Evolutionary conservation across 202 grass and related monocot genomes (phyloP).

Genomic region (Schoenoplectus tabernaemontani): DNA sequence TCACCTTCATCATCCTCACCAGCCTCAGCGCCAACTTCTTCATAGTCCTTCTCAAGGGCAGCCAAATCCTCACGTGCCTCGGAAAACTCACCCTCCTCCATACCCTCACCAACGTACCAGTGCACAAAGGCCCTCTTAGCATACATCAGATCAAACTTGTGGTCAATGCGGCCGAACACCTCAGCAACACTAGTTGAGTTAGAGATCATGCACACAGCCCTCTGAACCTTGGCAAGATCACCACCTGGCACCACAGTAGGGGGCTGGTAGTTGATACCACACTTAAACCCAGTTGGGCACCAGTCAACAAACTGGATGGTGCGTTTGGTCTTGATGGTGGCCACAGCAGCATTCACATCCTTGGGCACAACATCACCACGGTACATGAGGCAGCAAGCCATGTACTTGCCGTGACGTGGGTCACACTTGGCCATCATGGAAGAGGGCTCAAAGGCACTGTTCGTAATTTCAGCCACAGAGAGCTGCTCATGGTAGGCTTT

Average conservation of each 20-base stretch:
- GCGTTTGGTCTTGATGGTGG: slow-evolving; percentile 72
- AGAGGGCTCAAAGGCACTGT: slow-evolving; percentile 67
- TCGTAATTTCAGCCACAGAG: slow-evolving; percentile 71
- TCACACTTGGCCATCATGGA: slow-evolving; percentile 85
- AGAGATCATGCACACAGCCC: slow-evolving; percentile 79
- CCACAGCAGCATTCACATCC: slow-evolving; percentile 63
- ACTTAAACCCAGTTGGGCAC: slow-evolving; percentile 81
- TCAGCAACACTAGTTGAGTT: slow-evolving; percentile 70
- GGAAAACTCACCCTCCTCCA: slow-evolving; percentile 75
- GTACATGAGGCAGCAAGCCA: slow-evolving; percentile 88
- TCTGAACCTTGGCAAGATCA: slow-evolving; percentile 72
- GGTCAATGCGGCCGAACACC: slow-evolving; percentile 72
- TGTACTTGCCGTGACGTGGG: slow-evolving; percentile 60
- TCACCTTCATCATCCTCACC: slow-evolving; percentile 43
- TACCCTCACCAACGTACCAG: slow-evolving; percentile 75
- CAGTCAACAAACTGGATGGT: slow-evolving; percentile 87
- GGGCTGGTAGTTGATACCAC: slow-evolving; percentile 74
- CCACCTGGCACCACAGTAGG: slow-evolving; percentile 58
- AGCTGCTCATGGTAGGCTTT: slow-evolving; percentile 77
- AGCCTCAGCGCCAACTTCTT: slow-evolving; percentile 57
- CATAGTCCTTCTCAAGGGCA: slow-evolving; percentile 58
- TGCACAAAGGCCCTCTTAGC: slow-evolving; percentile 72
- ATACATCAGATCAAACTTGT: slow-evolving; percentile 87
- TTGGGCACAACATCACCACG: slow-evolving; percentile 72
- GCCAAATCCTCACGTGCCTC: slow-evolving; percentile 63